Evolutionary conservation across 192 early-diverging fungal genomes (phyloP).

Genomic region (Coemansia sp.): DNA sequence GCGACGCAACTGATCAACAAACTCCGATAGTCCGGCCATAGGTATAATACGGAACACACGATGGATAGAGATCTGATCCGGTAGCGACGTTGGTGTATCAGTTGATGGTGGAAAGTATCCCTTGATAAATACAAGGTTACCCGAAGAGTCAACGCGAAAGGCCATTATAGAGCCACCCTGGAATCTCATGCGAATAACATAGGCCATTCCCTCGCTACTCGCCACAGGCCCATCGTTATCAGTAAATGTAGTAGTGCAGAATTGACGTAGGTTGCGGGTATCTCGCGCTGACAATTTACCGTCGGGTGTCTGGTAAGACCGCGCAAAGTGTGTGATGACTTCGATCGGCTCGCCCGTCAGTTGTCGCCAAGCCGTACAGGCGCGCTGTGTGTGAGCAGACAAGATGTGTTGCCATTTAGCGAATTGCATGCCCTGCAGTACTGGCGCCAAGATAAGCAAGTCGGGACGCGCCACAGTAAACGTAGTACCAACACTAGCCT

Average conservation of each 20-base stretch:
- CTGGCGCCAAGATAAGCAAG: constrained; percentile 41
- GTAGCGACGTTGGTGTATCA: background rate
- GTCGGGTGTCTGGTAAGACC: constrained; percentile 24
- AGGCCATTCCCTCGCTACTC: constrained; percentile 22
- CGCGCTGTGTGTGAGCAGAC: constrained; percentile 25
- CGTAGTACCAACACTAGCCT: background rate
- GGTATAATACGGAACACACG: constrained; percentile 54
- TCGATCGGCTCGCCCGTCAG: constrained; percentile 55
- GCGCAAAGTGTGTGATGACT: constrained; percentile 46
- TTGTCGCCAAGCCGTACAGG: constrained; percentile 46
- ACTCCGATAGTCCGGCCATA: constrained; percentile 31
- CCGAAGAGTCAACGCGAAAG: constrained; percentile 30
- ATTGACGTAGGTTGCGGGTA: constrained; percentile 5
- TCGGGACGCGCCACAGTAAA: constrained; percentile 29
- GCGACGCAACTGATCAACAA: constrained; percentile 48
- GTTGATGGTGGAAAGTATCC: constrained; percentile 43
- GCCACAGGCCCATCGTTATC: background rate
- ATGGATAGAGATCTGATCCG: constrained; percentile 40
- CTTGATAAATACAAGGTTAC: constrained; percentile 41
- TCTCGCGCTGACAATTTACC: background rate
- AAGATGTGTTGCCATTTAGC: constrained; percentile 51
- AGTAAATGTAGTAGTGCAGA: background rate
- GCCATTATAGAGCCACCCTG: constrained; percentile 54
- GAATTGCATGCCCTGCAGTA: constrained; percentile 48
- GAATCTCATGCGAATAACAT: constrained; percentile 45